phyloP scores from a whole-genome alignment of 192 early-diverging fungal genomes.

The Backusella parvicylindrica region DNA sequence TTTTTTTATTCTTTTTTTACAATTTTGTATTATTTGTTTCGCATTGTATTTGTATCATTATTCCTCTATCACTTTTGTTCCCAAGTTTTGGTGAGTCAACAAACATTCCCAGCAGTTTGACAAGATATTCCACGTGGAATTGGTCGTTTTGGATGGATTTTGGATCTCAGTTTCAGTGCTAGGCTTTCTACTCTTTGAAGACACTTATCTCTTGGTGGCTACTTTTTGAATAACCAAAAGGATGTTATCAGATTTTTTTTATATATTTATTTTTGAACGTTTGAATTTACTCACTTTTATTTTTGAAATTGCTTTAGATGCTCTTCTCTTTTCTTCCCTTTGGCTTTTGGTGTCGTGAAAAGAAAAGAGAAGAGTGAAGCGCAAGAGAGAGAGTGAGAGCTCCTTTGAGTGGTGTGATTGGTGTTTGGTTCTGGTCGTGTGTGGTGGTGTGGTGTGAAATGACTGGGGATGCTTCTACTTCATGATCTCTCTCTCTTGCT shows the following conservation, averaged over 20 bases:
- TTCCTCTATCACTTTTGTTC: background rate
- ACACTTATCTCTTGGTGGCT: background rate
- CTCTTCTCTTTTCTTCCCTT: background rate
- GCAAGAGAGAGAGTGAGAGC: slow-evolving; percentile 1
- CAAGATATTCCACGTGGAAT: background rate
- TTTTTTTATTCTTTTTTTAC: too few relatives aligned
- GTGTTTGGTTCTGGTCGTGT: background rate
- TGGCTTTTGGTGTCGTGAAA: too few relatives aligned
- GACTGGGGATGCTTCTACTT: background rate
- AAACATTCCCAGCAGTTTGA: background rate
- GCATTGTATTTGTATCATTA: background rate
- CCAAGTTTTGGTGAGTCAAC: background rate
- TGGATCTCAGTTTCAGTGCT: background rate
- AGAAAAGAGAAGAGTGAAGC: background rate
- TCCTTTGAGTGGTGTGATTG: background rate
- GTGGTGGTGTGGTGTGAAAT: background rate
- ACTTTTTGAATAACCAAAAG: background rate
- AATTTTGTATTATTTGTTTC: background rate
- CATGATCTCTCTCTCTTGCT: background rate
- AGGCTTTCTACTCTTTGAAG: too few relatives aligned
- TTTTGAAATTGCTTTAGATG: background rate
- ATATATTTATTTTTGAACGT: background rate
- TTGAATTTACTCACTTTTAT: background rate
- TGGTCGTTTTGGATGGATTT: background rate
- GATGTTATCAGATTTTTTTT: background rate